Conservation (phyloP, 768 basidiomycete genomes). For the Leccinum disarticulatum region DNA sequence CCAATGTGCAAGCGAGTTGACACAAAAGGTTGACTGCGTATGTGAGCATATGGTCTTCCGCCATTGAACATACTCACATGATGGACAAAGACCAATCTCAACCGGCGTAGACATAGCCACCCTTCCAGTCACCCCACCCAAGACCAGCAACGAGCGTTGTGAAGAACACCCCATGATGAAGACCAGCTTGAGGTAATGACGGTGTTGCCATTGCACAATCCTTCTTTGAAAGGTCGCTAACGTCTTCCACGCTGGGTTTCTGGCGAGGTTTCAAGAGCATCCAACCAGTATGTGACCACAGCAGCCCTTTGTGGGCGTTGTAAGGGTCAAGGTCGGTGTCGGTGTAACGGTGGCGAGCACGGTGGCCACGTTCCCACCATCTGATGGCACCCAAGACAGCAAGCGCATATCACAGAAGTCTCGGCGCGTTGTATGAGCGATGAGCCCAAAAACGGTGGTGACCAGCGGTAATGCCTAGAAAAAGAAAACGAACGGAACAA, state of each 20-base stretch:
- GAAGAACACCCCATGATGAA: constrained; percentile 66
- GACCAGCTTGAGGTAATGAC: constrained; percentile 70
- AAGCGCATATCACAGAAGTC: constrained; percentile 80
- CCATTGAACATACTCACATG: constrained; percentile 53
- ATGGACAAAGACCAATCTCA: constrained; percentile 80
- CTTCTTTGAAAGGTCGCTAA: constrained; percentile 82
- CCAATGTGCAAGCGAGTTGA: constrained; percentile 97
- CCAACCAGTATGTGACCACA: constrained; percentile 89
- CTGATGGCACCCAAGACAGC: constrained; percentile 88
- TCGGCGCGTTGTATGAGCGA: constrained; percentile 89
- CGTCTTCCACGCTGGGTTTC: constrained; percentile 86
- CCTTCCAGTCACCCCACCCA: constrained; percentile 81
- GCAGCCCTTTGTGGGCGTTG: constrained; percentile 86
- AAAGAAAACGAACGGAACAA: constrained; percentile 39
- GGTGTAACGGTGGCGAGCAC: constrained; percentile 96
- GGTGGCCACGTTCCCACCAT: constrained; percentile 99
- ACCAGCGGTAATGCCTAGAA: constrained; percentile 79
- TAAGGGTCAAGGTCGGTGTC: constrained; percentile 97
- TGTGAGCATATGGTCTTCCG: neutral
- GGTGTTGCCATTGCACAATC: constrained; percentile 84
- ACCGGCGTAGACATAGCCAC: constrained; percentile 86
- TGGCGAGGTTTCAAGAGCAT: constrained; percentile 90
- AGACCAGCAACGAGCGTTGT: constrained; percentile 79
- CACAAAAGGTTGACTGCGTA: constrained; percentile 88
- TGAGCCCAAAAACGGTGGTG: constrained; percentile 99